Evolutionary conservation across 805 yeast species (phyloP).

Genomic region (Metschnikowia proteae): DNA sequence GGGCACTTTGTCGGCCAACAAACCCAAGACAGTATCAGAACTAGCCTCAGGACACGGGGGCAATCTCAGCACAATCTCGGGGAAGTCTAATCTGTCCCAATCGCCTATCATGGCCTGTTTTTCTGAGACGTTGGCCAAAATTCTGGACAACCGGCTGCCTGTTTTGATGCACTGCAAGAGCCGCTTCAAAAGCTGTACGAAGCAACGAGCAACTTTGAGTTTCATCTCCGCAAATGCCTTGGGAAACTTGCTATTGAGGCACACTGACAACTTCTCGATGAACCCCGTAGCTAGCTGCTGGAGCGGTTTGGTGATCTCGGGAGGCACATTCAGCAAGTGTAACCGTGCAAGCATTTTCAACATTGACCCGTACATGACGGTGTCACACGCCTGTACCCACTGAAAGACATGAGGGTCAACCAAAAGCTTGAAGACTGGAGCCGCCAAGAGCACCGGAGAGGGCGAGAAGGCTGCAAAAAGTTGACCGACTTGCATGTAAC

Average conservation of each 20-base stretch:
- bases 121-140: constrained; percentile 42
- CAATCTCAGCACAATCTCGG: constrained; percentile 45
- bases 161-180: constrained; percentile 53
- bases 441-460: constrained; percentile 54
- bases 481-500: constrained; percentile 63
- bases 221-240: constrained; percentile 49
- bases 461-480: constrained; percentile 50
- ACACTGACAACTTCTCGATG: constrained; percentile 42
- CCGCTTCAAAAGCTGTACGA: constrained; percentile 50
- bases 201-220: constrained; percentile 49
- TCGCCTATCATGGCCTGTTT: constrained; percentile 51
- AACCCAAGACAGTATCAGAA: constrained; percentile 26
- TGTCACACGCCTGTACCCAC: constrained; percentile 72
- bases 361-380: constrained; percentile 51
- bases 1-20: constrained; percentile 35
- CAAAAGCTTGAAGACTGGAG: constrained; percentile 59
- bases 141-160: constrained; percentile 46
- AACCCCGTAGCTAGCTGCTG: constrained; percentile 49
- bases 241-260: constrained; percentile 44
- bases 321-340: constrained; percentile 50
- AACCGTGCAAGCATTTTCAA: constrained; percentile 60
- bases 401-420: constrained; percentile 43
- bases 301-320: constrained; percentile 50
- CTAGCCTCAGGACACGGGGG: constrained; percentile 45
- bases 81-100: constrained; percentile 53